A percentile compares a stretch with the other conserved stretches of the same genome.
Conservation (phyloP, 305 asterid species). For the Fraxinus velutina region DNA sequence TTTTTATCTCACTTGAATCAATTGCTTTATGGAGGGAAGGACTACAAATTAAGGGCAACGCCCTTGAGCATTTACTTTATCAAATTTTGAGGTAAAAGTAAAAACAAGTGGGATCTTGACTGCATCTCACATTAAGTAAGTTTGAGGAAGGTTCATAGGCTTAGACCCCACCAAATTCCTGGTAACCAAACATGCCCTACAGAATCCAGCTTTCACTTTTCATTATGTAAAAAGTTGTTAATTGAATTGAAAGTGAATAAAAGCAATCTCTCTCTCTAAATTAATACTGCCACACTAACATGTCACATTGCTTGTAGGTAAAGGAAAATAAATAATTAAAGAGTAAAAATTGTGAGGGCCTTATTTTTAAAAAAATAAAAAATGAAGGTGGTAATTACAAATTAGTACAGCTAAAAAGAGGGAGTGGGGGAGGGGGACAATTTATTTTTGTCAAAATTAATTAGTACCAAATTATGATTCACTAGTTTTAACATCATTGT, state of each 20-base stretch:
- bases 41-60: conserved; percentile 5
- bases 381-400: neutral
- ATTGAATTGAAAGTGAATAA: conserved; percentile 42
- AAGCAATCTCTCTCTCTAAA: neutral
- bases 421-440: neutral
- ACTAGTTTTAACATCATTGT: conserved; percentile 20
- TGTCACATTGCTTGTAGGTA: conserved; percentile 41
- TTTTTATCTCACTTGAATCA: neutral
- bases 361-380: neutral
- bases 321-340: conserved; percentile 31
- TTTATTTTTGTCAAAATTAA: neutral
- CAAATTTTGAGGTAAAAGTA: conserved; percentile 29
- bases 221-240: conserved; percentile 33
- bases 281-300: conserved; percentile 13
- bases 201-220: conserved; percentile 56
- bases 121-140: conserved; percentile 5
- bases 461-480: neutral
- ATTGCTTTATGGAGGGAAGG: conserved; percentile 33
- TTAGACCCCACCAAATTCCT: conserved; percentile 39
- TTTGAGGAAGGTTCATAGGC: conserved; percentile 15
- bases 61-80: conserved; percentile 4
- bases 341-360: conserved; percentile 23
- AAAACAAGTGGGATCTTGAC: conserved; percentile 22
- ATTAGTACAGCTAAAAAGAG: neutral
- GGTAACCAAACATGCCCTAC: conserved; percentile 52